These are phyloP conservation scores for Rhodomyrtus tomentosa DNA, from an alignment of 345 rosid species.

Conservation along the genomic window DNA sequence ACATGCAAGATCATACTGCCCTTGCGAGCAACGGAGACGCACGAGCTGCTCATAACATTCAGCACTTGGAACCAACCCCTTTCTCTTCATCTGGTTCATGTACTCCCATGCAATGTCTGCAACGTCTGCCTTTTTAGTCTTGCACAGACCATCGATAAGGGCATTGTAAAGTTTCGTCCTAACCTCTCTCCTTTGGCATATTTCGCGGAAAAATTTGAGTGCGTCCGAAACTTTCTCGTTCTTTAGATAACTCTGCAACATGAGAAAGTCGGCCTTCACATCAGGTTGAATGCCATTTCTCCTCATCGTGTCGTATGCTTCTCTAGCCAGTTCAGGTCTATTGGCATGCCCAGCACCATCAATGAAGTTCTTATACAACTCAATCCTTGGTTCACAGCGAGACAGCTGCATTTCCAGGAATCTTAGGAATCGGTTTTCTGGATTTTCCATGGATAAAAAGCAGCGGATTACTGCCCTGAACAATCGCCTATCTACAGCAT, in stretches of 20 bases:
- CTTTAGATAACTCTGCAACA: conserved; percentile 60
- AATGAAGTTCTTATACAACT: conserved; percentile 43
- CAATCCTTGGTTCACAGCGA: conserved; percentile 9
- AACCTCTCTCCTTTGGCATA: conserved; percentile 16
- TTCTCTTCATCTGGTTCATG: conserved; percentile 32
- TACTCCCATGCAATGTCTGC: conserved; percentile 33
- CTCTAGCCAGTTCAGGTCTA: conserved; percentile 59
- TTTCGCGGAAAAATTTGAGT: conserved; percentile 31
- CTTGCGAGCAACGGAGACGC: conserved; percentile 21
- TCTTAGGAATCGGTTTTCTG: conserved; percentile 24
- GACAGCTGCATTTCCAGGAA: conserved; percentile 49
- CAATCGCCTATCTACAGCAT: conserved; percentile 16
- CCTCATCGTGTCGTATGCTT: conserved; percentile 52
- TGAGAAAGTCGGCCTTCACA: conserved; percentile 20
- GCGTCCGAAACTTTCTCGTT: conserved; percentile 49
- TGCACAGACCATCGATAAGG: conserved; percentile 52
- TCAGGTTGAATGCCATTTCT: conserved; percentile 34
- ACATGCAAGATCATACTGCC: conserved; percentile 30
- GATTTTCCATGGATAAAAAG: conserved; percentile 36
- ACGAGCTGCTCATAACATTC: conserved; percentile 53
- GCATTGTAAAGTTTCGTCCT: conserved; percentile 25
- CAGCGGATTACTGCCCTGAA: conserved; percentile 42
- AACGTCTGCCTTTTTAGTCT: conserved; percentile 24
- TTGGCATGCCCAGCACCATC: conserved; percentile 67
- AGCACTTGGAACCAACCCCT: conserved; percentile 32